These are phyloP conservation scores for Nemophila menziesii DNA, from an alignment of 257 asterid genomes.

Conservation along the genomic window DNA sequence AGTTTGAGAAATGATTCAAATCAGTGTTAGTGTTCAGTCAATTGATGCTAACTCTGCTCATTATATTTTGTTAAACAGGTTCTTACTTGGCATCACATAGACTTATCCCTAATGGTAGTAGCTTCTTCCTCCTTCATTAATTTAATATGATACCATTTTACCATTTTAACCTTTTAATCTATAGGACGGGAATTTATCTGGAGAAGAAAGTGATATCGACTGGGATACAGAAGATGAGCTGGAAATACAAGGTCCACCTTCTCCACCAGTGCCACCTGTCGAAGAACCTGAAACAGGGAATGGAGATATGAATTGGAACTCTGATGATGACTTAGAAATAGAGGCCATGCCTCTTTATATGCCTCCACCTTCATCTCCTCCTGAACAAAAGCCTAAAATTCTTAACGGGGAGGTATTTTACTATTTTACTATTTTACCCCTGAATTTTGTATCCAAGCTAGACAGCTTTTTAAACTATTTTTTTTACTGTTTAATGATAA, in stretches of 20 bases:
- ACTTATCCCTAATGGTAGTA: background rate
- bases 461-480: background rate
- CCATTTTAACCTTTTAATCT: no score
- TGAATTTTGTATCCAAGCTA: background rate
- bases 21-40: background rate
- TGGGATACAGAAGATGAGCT: slow-evolving; percentile 36
- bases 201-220: slow-evolving; percentile 21
- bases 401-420: background rate
- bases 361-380: background rate
- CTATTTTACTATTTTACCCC: background rate
- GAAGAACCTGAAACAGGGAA: background rate
- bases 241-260: slow-evolving; percentile 17
- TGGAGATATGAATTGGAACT: background rate
- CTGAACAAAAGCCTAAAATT: background rate
- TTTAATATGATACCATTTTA: background rate
- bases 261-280: background rate
- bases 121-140: background rate
- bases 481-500: background rate
- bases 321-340: slow-evolving; percentile 9
- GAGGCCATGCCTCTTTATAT: background rate
- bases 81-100: background rate
- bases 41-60: background rate
- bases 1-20: no score
- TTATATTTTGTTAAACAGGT: background rate
- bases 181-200: slow-evolving; percentile 17